phyloP scores from a whole-genome alignment of 257 asterid genomes.

The Solanum gracilifrons region DNA sequence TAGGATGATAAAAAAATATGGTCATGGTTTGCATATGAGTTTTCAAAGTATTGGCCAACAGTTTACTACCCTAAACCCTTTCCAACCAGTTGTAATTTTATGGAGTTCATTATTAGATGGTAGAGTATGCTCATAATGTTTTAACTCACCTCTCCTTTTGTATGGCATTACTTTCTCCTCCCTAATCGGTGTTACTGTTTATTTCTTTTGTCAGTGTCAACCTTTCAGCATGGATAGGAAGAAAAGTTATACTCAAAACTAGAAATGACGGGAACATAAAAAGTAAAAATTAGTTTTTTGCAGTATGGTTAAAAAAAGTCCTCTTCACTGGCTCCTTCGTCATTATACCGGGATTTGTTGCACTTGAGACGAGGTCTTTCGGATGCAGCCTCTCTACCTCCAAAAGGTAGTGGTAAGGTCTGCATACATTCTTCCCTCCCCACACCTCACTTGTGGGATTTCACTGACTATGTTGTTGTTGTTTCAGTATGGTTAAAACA shows the following conservation, averaged over 20 bases:
- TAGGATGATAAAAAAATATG: neutral
- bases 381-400: neutral
- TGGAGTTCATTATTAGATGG: neutral
- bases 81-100: neutral
- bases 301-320: neutral
- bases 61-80: neutral
- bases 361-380: neutral
- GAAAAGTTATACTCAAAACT: neutral
- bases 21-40: neutral
- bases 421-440: too few species aligned
- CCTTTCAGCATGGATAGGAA: neutral
- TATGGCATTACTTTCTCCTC: neutral
- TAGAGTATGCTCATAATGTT: neutral
- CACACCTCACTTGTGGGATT: too few species aligned
- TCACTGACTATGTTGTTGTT: too few species aligned
- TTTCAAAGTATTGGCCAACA: neutral
- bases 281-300: neutral
- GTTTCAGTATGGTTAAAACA: too few species aligned
- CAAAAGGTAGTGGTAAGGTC: neutral
- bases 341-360: neutral
- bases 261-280: neutral
- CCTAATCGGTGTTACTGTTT: neutral
- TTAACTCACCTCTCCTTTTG: neutral
- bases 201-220: neutral
- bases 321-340: neutral